phyloP scores from a whole-genome alignment of 805 yeast species.

The Yarrowia divulgata region DNA sequence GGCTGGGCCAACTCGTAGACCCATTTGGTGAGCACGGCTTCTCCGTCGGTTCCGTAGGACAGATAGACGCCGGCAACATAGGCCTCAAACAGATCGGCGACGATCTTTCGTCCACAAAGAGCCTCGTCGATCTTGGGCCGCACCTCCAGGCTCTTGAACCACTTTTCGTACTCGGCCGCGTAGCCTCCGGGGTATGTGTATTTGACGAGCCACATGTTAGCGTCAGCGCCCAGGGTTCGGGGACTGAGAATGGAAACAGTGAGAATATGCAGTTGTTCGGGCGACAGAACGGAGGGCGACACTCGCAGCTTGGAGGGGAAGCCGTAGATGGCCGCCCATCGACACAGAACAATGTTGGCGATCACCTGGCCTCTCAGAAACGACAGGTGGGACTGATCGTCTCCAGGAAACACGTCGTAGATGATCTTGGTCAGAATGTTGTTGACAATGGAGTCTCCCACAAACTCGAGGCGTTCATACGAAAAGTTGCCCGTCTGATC shows the following conservation, averaged over 20 bases:
- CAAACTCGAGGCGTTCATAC: conserved; percentile 87
- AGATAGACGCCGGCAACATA: conserved; percentile 83
- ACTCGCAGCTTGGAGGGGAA: conserved; percentile 22
- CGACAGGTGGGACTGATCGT: conserved; percentile 83
- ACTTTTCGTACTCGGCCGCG: conserved; percentile 20
- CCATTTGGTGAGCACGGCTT: conserved; percentile 48
- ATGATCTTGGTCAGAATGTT: conserved; percentile 73
- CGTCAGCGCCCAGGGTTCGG: conserved; percentile 6
- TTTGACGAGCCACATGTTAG: conserved; percentile 31
- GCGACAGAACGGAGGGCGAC: conserved; percentile 53
- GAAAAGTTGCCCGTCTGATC: conserved; percentile 62
- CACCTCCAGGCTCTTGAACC: background rate
- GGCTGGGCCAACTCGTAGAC: conserved; percentile 49
- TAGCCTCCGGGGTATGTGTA: conserved; percentile 22
- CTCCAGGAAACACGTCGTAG: conserved; percentile 69
- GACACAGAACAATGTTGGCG: conserved; percentile 71
- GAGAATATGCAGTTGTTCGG: conserved; percentile 29
- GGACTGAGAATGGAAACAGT: conserved; percentile 22
- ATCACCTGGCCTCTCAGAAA: conserved; percentile 72
- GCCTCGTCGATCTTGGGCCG: conserved; percentile 29
- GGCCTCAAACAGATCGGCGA: conserved; percentile 93
- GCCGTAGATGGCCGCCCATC: conserved; percentile 73
- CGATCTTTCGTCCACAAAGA: conserved; percentile 57
- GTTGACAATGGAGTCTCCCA: conserved; percentile 87
- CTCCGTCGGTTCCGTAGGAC: conserved; percentile 57